phyloP scores from a whole-genome alignment of 2,329 filamentous ascomycete species.

The Macrophomina phaseolina region DNA sequence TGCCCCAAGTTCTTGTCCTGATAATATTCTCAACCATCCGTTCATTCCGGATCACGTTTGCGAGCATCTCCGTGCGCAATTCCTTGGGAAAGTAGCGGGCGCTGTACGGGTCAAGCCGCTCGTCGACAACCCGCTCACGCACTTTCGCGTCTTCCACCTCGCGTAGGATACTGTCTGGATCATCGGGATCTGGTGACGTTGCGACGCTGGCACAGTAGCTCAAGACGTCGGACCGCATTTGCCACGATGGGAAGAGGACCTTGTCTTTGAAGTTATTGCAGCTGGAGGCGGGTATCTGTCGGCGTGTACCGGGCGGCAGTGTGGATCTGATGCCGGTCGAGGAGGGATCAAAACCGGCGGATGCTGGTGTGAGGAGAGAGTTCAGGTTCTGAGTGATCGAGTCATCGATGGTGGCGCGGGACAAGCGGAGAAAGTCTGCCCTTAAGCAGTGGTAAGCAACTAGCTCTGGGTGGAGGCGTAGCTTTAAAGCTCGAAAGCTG shows the following conservation, averaged over 20 bases:
- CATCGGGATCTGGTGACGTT: constrained; percentile 83
- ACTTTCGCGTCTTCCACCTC: constrained; percentile 73
- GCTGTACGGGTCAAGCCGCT: constrained; percentile 90
- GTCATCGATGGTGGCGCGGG: constrained; percentile 85
- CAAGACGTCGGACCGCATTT: constrained; percentile 78
- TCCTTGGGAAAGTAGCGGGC: constrained; percentile 80
- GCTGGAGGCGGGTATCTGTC: constrained; percentile 63
- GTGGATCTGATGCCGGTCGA: constrained; percentile 72
- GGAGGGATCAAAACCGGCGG: constrained; percentile 75
- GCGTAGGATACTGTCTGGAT: constrained; percentile 75
- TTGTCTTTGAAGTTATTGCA: constrained; percentile 77
- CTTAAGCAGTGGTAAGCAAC: constrained; percentile 25
- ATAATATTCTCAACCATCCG: constrained; percentile 79
- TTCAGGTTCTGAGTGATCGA: constrained; percentile 93
- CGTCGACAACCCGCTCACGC: constrained; percentile 78
- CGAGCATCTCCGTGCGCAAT: constrained; percentile 79
- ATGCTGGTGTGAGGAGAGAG: constrained; percentile 78
- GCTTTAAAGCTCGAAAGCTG: background rate
- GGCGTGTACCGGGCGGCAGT: constrained; percentile 51
- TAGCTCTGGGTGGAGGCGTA: background rate
- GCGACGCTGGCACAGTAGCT: constrained; percentile 90
- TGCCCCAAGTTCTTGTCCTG: constrained; percentile 78
- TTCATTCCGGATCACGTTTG: constrained; percentile 75
- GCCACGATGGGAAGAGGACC: constrained; percentile 88
- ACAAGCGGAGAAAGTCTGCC: constrained; percentile 87